Evolutionary conservation across 179 eudicot genomes (phyloP).

Genomic region (Heliamphora ciliata): DNA sequence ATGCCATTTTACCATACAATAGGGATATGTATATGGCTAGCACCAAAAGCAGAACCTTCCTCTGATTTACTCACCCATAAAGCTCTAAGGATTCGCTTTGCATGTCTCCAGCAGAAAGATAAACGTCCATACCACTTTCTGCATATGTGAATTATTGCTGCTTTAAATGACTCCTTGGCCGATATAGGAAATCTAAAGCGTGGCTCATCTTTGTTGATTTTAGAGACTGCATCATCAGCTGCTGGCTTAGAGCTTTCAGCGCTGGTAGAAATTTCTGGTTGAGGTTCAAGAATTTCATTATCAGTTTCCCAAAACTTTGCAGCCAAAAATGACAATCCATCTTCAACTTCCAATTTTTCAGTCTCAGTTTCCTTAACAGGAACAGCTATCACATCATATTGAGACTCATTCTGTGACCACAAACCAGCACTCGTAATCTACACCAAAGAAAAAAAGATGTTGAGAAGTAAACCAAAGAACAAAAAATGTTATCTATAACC

Average conservation of each 20-base stretch:
- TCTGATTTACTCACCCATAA: conserved; percentile 56
- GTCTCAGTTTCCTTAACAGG: conserved; percentile 25
- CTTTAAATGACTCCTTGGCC: conserved; percentile 64
- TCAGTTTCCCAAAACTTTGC: conserved; percentile 43
- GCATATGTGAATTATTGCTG: conserved; percentile 41
- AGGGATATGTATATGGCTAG: background rate
- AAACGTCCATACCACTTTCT: conserved; percentile 80
- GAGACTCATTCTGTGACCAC: conserved; percentile 55
- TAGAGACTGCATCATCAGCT: conserved; percentile 30
- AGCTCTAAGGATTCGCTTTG: conserved; percentile 50
- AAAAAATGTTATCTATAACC: conserved; percentile 9
- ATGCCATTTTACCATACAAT: background rate
- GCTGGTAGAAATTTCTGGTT: conserved; percentile 32
- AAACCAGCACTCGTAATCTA: conserved; percentile 83
- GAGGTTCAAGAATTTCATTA: conserved; percentile 43
- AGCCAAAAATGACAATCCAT: conserved; percentile 32
- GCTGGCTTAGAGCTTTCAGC: conserved; percentile 35
- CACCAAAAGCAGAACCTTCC: background rate
- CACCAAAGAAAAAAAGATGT: conserved; percentile 23
- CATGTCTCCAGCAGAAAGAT: conserved; percentile 65
- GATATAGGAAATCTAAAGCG: conserved; percentile 45
- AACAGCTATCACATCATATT: conserved; percentile 27
- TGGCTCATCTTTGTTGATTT: conserved; percentile 48
- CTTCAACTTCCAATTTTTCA: conserved; percentile 29
- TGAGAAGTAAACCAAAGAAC: conserved; percentile 30